These are phyloP conservation scores for Phytophthora sp. DNA, from an alignment of 352 stramenopile species.

Conservation along the genomic window DNA sequence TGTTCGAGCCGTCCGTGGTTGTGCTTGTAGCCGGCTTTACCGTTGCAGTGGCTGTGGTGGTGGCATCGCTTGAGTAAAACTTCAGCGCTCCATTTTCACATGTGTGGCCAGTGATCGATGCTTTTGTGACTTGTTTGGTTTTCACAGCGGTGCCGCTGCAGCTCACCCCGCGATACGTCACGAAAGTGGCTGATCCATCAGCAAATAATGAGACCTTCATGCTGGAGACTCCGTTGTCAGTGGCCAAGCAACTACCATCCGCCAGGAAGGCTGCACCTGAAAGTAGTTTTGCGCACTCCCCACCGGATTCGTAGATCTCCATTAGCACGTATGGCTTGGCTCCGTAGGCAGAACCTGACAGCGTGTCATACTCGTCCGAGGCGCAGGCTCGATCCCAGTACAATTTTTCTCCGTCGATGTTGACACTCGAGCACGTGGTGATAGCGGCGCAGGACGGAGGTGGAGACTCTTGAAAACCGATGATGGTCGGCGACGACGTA, in stretches of 20 bases:
- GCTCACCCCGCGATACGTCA: conserved; percentile 35
- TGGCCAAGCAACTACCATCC: conserved; percentile 46
- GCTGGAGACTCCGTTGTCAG: conserved; percentile 46
- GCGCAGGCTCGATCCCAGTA: conserved; percentile 35
- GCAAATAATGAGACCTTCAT: conserved; percentile 34
- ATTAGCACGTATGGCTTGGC: conserved; percentile 35
- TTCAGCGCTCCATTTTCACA: conserved; percentile 33
- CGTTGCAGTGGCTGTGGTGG: conserved; percentile 9
- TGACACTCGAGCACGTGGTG: conserved; percentile 26
- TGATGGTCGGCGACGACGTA: conserved; percentile 25
- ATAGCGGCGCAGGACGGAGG: conserved; percentile 28
- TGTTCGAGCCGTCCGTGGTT: conserved; percentile 6
- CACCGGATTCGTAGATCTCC: conserved; percentile 39
- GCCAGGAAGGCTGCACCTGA: conserved; percentile 47
- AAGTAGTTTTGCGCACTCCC: conserved; percentile 31
- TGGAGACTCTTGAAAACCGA: conserved; percentile 34
- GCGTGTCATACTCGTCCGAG: conserved; percentile 8
- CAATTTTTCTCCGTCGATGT: conserved; percentile 24
- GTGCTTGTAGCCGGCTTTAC: not conserved
- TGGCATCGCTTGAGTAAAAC: conserved; percentile 36
- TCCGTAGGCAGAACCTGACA: conserved; percentile 23
- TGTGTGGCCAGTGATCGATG: conserved; percentile 28
- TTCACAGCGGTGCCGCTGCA: conserved; percentile 40
- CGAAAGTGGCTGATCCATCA: conserved; percentile 40
- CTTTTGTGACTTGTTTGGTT: conserved; percentile 28